A percentile compares a stretch with the other conserved stretches of the same genome.
Evolutionary conservation across 2,329 filamentous ascomycete species (phyloP).

Genomic region (Pyricularia sp.): DNA sequence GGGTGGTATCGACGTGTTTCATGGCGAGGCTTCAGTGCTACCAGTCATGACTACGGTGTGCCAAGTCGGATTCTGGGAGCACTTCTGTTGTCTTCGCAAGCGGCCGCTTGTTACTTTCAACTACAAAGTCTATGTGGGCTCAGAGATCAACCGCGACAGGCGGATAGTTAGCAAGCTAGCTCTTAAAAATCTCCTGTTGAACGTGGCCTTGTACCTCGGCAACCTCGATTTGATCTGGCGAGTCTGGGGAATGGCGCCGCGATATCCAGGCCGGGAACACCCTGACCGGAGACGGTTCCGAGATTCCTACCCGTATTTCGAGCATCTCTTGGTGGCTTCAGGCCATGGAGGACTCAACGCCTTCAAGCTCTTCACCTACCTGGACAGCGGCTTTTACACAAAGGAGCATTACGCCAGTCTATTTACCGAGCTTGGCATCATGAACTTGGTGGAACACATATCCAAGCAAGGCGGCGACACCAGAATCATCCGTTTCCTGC

Average conservation of each 20-base stretch:
- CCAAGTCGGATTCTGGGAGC: constrained; percentile 1
- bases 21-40: not conserved
- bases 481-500: not conserved
- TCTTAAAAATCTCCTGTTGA: not conserved
- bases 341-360: not conserved
- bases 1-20: not conserved
- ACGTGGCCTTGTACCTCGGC: not conserved
- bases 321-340: too few species aligned
- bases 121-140: not conserved
- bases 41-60: not conserved
- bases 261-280: not conserved
- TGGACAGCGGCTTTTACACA: not conserved
- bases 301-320: too few species aligned
- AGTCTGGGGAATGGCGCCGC: not conserved
- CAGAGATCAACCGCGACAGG: not conserved
- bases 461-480: not conserved
- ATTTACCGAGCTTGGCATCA: not conserved
- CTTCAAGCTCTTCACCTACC: not conserved
- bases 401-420: not conserved
- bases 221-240: not conserved
- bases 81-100: not conserved
- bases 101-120: not conserved
- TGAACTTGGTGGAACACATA: not conserved
- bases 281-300: too few species aligned
- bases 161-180: not conserved